phyloP scores from a whole-genome alignment of 768 basidiomycete species.

The Trichaptum fuscoviolaceum region DNA sequence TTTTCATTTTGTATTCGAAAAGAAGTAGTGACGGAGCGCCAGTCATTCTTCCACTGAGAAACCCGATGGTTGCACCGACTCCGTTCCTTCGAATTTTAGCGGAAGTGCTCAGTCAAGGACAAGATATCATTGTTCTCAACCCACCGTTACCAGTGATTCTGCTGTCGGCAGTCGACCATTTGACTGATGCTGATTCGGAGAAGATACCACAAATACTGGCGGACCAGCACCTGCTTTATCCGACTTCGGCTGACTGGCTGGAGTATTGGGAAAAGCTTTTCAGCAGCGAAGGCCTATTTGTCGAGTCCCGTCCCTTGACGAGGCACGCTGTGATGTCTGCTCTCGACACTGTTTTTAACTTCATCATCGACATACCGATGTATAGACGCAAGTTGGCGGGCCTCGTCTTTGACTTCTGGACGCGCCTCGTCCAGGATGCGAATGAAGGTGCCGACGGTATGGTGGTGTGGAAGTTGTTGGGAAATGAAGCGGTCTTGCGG shows the following conservation, averaged over 20 bases:
- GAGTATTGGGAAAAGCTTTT: conserved; percentile 58
- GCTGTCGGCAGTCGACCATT: conserved; percentile 60
- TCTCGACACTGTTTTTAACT: conserved; percentile 54
- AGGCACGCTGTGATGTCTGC: conserved; percentile 51
- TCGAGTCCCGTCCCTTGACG: conserved; percentile 40
- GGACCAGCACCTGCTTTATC: conserved; percentile 63
- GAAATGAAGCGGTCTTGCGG: conserved; percentile 61
- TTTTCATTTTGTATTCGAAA: conserved; percentile 10
- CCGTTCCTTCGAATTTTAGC: conserved; percentile 51
- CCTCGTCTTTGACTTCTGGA: conserved; percentile 50
- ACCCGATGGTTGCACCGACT: conserved; percentile 51
- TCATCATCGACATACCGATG: conserved; percentile 60
- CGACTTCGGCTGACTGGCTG: conserved; percentile 69
- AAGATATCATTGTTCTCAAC: conserved; percentile 43
- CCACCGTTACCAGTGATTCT: conserved; percentile 61
- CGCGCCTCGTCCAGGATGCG: conserved; percentile 25
- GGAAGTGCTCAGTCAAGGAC: conserved; percentile 58
- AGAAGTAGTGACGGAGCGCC: conserved; percentile 43
- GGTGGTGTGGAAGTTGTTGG: conserved; percentile 53
- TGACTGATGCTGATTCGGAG: conserved; percentile 63
- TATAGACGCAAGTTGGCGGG: conserved; percentile 52
- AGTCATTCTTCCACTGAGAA: conserved; percentile 46
- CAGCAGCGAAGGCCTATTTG: conserved; percentile 32
- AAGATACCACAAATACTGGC: conserved; percentile 57
- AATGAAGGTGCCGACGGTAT: conserved; percentile 26